Conservation (phyloP, 306 rosid genomes). For the Sechiopsis laciniata region DNA sequence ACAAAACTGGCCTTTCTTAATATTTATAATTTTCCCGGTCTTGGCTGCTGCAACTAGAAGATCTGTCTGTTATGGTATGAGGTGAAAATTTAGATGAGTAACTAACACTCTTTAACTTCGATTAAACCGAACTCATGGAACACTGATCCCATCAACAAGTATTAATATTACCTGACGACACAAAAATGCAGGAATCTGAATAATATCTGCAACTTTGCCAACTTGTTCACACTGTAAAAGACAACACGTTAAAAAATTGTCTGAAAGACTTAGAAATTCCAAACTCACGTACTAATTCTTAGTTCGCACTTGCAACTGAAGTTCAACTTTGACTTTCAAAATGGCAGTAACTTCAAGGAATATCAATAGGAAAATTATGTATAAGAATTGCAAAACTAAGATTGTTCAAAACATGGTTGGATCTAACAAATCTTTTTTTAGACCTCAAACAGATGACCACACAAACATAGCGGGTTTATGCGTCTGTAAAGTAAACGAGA, state of each 20-base stretch:
- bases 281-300: conserved; percentile 2
- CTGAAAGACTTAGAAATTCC: background rate
- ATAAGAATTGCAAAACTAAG: background rate
- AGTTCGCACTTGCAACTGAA: background rate
- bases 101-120: conserved; percentile 21
- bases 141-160: conserved; percentile 3
- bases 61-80: conserved; percentile 70
- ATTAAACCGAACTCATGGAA: background rate
- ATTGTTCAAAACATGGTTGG: background rate
- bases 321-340: conserved; percentile 8
- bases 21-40: conserved; percentile 81
- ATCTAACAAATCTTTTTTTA: background rate
- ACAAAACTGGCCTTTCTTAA: conserved; percentile 97
- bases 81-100: conserved; percentile 27
- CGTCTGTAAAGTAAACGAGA: background rate
- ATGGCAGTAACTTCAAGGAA: background rate
- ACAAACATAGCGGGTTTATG: background rate
- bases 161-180: conserved; percentile 66
- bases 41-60: conserved; percentile 95
- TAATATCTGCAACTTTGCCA: conserved; percentile 87
- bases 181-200: conserved; percentile 95
- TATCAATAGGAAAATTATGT: background rate
- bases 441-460: background rate
- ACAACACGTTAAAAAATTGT: background rate
- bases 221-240: conserved; percentile 73